A percentile compares a stretch with the other conserved stretches of the same genome.
Conservation (phyloP, 768 basidiomycete species). For the Suillus brevipes region DNA sequence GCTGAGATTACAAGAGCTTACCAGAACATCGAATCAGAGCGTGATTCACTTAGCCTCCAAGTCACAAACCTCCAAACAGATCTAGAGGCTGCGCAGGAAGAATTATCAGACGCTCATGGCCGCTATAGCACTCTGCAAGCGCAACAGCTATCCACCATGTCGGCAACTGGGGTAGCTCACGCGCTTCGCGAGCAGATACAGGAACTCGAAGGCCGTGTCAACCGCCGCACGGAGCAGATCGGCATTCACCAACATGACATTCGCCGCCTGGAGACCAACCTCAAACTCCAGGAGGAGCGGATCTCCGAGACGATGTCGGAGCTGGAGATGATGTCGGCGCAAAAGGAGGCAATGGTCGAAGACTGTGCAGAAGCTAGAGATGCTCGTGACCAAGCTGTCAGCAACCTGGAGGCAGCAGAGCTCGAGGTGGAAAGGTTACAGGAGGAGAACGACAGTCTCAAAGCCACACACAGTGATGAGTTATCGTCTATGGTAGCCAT, state of each 20-base stretch:
- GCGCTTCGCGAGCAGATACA: constrained; percentile 64
- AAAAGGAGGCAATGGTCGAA: constrained; percentile 82
- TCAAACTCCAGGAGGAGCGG: constrained; percentile 73
- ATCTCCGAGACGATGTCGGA: constrained; percentile 69
- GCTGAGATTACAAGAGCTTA: constrained; percentile 45
- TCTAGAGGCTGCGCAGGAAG: constrained; percentile 50
- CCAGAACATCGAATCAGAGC: constrained; percentile 62
- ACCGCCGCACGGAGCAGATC: constrained; percentile 71
- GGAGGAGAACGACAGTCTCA: constrained; percentile 21
- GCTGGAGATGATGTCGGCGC: constrained; percentile 59
- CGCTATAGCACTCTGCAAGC: constrained; percentile 64
- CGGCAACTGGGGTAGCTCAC: constrained; percentile 52
- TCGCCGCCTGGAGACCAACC: constrained; percentile 71
- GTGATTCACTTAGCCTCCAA: constrained; percentile 65
- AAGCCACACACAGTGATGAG: constrained; percentile 33
- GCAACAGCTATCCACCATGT: constrained; percentile 66
- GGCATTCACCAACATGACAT: constrained; percentile 81
- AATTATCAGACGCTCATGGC: constrained; percentile 55
- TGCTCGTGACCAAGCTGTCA: constrained; percentile 64
- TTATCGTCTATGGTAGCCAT: constrained; percentile 41
- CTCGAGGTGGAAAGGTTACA: constrained; percentile 54
- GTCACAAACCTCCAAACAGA: constrained; percentile 64
- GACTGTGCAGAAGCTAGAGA: constrained; percentile 80
- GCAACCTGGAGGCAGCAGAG: constrained; percentile 59
- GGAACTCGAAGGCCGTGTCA: constrained; percentile 65